Evolutionary conservation across 1,139 yeast species (phyloP).

Genomic region (Sugiyamaella paludigena): DNA sequence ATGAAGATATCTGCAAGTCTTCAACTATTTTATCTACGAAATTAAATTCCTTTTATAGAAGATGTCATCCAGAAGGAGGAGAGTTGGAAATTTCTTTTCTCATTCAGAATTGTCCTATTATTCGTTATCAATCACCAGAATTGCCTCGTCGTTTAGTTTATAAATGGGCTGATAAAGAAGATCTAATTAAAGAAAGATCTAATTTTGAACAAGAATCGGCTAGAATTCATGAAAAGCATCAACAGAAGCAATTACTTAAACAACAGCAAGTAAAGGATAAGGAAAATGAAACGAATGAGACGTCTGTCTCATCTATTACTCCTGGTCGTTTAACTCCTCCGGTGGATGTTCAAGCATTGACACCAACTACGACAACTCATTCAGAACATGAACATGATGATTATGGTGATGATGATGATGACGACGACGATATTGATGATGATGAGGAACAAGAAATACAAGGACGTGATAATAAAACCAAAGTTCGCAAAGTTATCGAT

Average conservation of each 20-base stretch:
- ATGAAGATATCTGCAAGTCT: slow-evolving; percentile 26
- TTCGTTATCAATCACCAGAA: slow-evolving; percentile 29
- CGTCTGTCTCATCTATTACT: background rate
- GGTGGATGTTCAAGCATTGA: slow-evolving; percentile 4
- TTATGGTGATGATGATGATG: slow-evolving; percentile 3
- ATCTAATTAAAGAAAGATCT: slow-evolving; percentile 11
- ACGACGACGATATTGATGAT: slow-evolving; percentile 8
- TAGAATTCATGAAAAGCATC: slow-evolving; percentile 5
- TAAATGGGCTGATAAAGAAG: slow-evolving; percentile 23
- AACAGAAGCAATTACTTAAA: slow-evolving; percentile 7
- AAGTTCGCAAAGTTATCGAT: no score
- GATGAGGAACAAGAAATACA: no score
- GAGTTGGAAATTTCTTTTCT: slow-evolving; percentile 8
- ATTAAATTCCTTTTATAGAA: slow-evolving; percentile 35
- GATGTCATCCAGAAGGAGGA: slow-evolving; percentile 26
- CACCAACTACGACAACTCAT: slow-evolving; percentile 5
- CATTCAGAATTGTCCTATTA: slow-evolving; percentile 29
- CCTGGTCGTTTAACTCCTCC: slow-evolving; percentile 7
- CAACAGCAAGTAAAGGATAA: background rate
- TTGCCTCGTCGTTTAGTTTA: slow-evolving; percentile 33
- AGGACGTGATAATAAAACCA: no score
- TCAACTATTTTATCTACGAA: slow-evolving; percentile 37
- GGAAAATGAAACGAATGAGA: background rate
- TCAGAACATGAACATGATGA: slow-evolving; percentile 4
- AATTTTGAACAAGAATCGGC: slow-evolving; percentile 7